Base-by-base conservation (phyloP, 257 asterid species). In the Solanum pennellii region DNA sequence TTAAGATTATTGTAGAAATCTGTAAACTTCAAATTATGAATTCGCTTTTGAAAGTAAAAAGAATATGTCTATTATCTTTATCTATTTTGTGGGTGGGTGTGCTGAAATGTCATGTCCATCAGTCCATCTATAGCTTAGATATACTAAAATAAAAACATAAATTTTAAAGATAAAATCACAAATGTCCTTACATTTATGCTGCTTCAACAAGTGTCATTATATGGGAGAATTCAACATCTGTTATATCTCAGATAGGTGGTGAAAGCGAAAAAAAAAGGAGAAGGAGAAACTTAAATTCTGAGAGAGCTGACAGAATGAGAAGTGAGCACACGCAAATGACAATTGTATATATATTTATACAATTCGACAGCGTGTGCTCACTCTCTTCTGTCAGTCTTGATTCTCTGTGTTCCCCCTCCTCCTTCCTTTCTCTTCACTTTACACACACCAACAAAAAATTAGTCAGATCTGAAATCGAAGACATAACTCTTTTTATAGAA, bases 351-450 rank as follows among this genome's bases (percentile, higher is more conserved):
- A 47, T 25, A 9, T 88, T 10, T 90, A 89, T 89, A 92, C 93
- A 89, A 89, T 90, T 89, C 0, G 91, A 86, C 91, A 88, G 91
- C 92, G 89, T 90, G 88, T 92, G 94, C 94, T 91, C 94, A 91
- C 94, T 92, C 94, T 92, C 92, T 90, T 92, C 94, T 91, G 94
- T 92, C 94, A 92, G 89, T 27, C 77, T 13, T 71, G 76, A 60
- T 88, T 89, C 87, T 86, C 91, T 42, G 6, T 69, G 83, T 44
- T 3, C 35, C 49, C 8, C 7, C 14, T n/a, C 10, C 14, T n/a
- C 13, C 21, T 0, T 10, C 21, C 12, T 3, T 15, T 31, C 85
- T 45, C 11, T 13, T 21, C 12, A 33, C 89, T 73, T 41, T 23
- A 52, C 60, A 52, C 60, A 16, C 20, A 52, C 87, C 82, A 20